Evolutionary conservation across 306 rosid genomes (phyloP), one percentile per base, ranked within the genome.

Genomic region (Aeschynomene evenia): DNA sequence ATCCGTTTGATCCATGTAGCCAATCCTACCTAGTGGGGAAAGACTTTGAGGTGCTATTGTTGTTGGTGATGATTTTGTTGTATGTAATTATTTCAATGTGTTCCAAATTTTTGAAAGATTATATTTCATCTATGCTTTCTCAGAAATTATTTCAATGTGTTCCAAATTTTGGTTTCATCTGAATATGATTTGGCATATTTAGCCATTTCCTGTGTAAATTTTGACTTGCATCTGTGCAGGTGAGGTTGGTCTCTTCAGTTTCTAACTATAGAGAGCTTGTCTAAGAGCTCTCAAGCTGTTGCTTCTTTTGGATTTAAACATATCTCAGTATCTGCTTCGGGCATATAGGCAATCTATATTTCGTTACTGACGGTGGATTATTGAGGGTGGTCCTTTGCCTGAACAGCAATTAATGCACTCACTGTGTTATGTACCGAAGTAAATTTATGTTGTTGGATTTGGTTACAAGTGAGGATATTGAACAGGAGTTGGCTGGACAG

Each of bases 161-260:
- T n/a, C n/a, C n/a, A n/a, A n/a, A 37, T n/a, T 48, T 9, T 70
- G 26, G 34, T 12, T 71, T 14, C n/a, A 60, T 19, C 65, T 71
- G 57, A 28, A 45, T 43, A 23, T 24, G 31, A 51, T 52, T 10
- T 69, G 53, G 40, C 16, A 62, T 70, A 39, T 76, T 31, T 46
- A 26, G 65, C 53, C 48, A 52, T 55, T 59, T 8, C 51, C 61
- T 57, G 63, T 58, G 56, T 48, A 28, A n/a, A 12, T 55, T 77
- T 73, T 68, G 15, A 45, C 57, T 49, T 78, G 65, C 28, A 43
- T 52, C 20, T 84, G 51, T 29, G 10, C 70, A 73, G 83, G 79
- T 76, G 15, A 66, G 70, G 53, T 52, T 76, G 64, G 71, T 31
- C 20, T 75, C 60, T 63, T 60, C 28, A 48, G 63, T 73, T 72